Percentiles rank a stretch among this genome's conserved stretches.
phyloP scores from a whole-genome alignment of 805 yeast genomes.

The Kuraishia piskuri region DNA sequence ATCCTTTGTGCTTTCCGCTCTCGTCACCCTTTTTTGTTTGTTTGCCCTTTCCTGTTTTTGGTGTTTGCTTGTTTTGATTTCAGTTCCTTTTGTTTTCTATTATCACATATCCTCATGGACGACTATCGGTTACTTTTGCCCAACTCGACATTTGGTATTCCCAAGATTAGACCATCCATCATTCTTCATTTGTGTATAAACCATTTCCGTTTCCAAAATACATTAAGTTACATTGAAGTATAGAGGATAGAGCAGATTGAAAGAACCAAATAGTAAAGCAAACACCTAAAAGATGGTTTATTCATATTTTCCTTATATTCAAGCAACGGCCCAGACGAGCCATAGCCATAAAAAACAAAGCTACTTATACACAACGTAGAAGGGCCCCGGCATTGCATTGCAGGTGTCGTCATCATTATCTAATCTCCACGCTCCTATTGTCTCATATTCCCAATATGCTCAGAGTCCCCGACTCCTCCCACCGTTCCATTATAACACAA shows the following conservation, averaged over 20 bases:
- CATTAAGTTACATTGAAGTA: too few relatives aligned
- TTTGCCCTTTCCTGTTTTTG: neutral
- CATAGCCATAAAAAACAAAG: neutral
- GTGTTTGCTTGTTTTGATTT: too few relatives aligned
- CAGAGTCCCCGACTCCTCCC: neutral
- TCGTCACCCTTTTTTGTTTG: too few relatives aligned
- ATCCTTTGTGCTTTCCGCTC: neutral
- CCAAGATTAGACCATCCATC: too few relatives aligned
- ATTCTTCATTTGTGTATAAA: too few relatives aligned
- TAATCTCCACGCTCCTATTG: too few relatives aligned
- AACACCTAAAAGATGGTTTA: neutral
- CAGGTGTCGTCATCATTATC: neutral
- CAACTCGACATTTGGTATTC: too few relatives aligned
- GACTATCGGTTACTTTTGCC: too few relatives aligned
- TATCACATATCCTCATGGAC: too few relatives aligned
- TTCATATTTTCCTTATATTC: neutral
- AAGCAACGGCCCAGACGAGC: neutral
- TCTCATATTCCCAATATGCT: neutral
- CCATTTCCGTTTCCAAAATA: too few relatives aligned
- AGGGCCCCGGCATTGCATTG: neutral
- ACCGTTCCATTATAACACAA: neutral
- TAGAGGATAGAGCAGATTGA: too few relatives aligned
- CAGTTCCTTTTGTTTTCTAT: too few relatives aligned
- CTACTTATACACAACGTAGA: neutral
- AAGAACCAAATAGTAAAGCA: neutral